Conservation (phyloP, 306 rosid genomes). For the Dalbergia oliveri region DNA sequence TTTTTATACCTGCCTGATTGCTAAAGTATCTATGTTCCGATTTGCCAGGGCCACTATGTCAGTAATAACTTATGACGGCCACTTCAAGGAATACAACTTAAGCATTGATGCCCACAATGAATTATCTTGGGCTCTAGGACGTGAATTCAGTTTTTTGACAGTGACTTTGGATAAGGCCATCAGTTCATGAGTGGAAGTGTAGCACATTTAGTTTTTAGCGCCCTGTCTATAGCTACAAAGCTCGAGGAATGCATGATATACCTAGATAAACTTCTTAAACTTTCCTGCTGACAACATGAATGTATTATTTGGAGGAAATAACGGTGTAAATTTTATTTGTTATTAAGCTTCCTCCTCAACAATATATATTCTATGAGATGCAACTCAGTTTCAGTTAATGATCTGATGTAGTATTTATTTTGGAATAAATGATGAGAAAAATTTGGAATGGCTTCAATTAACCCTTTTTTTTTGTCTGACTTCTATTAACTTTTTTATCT, state of each 20-base stretch:
- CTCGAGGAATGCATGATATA: conserved; percentile 21
- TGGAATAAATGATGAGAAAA: not conserved
- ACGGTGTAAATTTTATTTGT: not conserved
- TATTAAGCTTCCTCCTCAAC: not conserved
- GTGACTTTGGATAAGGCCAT: conserved; percentile 52
- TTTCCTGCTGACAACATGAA: conserved; percentile 19
- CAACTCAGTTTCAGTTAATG: not conserved
- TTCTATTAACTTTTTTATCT: too few relatives aligned
- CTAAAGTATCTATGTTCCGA: conserved; percentile 36
- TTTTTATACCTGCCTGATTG: not conserved
- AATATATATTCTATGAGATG: not conserved
- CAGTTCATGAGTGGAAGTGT: conserved; percentile 48
- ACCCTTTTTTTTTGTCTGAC: not conserved
- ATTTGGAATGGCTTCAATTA: not conserved
- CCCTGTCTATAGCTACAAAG: conserved; percentile 14
- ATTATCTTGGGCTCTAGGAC: conserved; percentile 71
- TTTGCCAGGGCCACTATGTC: conserved; percentile 76
- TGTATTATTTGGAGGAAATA: conserved; percentile 35
- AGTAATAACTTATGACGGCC: conserved; percentile 74
- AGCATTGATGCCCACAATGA: conserved; percentile 66
- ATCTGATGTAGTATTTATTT: conserved; percentile 2
- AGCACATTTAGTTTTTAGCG: not conserved
- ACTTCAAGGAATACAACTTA: conserved; percentile 78
- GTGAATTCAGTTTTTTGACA: conserved; percentile 73
- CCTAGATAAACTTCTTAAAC: conserved; percentile 21